These are phyloP conservation scores for Trichoderma sp. DNA, from an alignment of 2,329 filamentous ascomycete genomes.

Conservation along the genomic window DNA sequence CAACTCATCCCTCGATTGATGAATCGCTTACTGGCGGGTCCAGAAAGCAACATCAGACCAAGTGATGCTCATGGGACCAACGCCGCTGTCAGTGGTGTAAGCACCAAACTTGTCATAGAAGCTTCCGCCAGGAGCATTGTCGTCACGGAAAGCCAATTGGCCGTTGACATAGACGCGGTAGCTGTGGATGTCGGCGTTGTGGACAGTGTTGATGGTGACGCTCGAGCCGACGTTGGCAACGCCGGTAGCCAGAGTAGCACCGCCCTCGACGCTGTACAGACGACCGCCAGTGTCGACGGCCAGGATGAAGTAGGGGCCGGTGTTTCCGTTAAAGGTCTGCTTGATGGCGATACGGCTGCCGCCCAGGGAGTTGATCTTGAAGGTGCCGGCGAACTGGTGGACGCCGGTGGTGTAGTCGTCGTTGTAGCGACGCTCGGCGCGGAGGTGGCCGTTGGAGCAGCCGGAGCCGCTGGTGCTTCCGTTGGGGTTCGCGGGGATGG, in stretches of 20 bases:
- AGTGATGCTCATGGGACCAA: conserved; percentile 23
- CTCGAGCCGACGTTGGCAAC: conserved; percentile 23
- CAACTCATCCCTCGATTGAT: background rate
- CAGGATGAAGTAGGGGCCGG: conserved; percentile 25
- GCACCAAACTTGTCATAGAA: conserved; percentile 30
- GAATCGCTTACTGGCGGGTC: conserved; percentile 14
- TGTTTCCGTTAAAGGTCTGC: conserved; percentile 27
- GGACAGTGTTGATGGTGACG: conserved; percentile 28
- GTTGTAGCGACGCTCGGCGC: conserved; percentile 25
- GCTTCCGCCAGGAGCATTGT: conserved; percentile 24
- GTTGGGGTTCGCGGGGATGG: conserved; percentile 23
- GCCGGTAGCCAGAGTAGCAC: conserved; percentile 22
- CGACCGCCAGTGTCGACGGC: conserved; percentile 21
- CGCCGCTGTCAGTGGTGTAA: conserved; percentile 26
- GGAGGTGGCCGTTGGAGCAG: conserved; percentile 26
- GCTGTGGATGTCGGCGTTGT: conserved; percentile 22
- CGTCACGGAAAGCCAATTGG: conserved; percentile 22
- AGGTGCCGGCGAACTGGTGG: conserved; percentile 26
- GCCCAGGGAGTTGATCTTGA: conserved; percentile 26
- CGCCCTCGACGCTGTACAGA: conserved; percentile 26
- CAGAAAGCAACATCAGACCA: conserved; percentile 25
- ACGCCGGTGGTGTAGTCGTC: conserved; percentile 24
- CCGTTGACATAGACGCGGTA: conserved; percentile 29
- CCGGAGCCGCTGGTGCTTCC: conserved; percentile 23
- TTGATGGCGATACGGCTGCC: conserved; percentile 26